phyloP scores from a whole-genome alignment of 345 rosid species.

The Geranium brycei region DNA sequence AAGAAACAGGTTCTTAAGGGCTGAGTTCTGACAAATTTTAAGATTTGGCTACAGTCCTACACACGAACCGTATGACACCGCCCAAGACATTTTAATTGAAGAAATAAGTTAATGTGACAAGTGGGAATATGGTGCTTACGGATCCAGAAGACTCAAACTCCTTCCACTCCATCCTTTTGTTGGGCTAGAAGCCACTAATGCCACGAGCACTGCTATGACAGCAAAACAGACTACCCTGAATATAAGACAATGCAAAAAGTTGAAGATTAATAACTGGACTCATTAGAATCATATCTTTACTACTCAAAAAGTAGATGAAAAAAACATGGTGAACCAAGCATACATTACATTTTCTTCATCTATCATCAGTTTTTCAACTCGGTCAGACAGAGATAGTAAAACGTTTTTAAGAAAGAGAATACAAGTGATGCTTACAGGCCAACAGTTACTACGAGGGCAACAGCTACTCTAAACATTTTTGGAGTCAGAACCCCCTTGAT shows the following conservation, averaged over 20 bases:
- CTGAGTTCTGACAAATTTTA: not conserved
- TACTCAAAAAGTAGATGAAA: not conserved
- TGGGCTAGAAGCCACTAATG: conserved; percentile 98
- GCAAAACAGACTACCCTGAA: conserved; percentile 71
- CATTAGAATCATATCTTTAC: not conserved
- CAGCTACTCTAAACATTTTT: conserved; percentile 88
- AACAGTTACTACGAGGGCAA: conserved; percentile 70
- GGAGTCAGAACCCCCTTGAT: conserved; percentile 86
- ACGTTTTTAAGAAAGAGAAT: conserved; percentile 7
- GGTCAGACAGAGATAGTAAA: not conserved
- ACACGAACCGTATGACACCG: not conserved
- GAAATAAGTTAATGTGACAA: not conserved
- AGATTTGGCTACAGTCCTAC: too few species aligned
- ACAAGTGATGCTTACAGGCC: conserved; percentile 68
- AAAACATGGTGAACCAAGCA: not conserved
- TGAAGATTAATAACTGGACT: conserved; percentile 7
- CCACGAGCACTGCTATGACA: conserved; percentile 66
- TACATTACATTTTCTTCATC: not conserved
- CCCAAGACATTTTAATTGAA: not conserved
- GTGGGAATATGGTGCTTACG: conserved; percentile 34
- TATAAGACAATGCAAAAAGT: conserved; percentile 13
- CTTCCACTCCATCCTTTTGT: conserved; percentile 99
- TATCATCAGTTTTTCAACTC: not conserved
- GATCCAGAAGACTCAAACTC: conserved; percentile 97
- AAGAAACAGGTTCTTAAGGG: not conserved